Conservation (phyloP, 768 basidiomycete genomes). For the Pleurotus sapidus region DNA sequence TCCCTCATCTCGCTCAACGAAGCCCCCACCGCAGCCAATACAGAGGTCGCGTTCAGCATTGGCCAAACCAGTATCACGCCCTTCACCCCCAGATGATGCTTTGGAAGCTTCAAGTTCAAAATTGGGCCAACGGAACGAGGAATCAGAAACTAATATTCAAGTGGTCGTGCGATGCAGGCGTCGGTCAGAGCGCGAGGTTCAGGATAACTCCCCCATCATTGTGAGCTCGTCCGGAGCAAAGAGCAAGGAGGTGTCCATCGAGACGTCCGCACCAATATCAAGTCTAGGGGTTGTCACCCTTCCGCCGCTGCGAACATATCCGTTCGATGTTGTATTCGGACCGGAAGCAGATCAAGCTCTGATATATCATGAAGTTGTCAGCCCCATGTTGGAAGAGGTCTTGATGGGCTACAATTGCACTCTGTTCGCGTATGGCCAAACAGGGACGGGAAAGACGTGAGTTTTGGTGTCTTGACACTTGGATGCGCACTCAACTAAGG, state of each 20-base stretch:
- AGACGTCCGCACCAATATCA: conserved; percentile 67
- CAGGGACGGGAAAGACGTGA: conserved; percentile 98
- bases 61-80: conserved; percentile 36
- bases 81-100: conserved; percentile 12
- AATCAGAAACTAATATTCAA: conserved; percentile 81
- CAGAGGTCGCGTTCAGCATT: conserved; percentile 48
- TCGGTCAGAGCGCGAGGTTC: conserved; percentile 81
- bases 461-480: conserved; percentile 22
- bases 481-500: background rate
- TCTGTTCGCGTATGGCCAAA: conserved; percentile 97
- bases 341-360: conserved; percentile 94
- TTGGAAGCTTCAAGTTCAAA: conserved; percentile 16
- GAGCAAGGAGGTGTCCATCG: conserved; percentile 74
- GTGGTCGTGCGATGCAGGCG: conserved; percentile 90
- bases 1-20: conserved; percentile 42
- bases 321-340: conserved; percentile 94
- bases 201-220: conserved; percentile 86
- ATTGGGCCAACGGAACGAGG: conserved; percentile 30
- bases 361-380: conserved; percentile 92
- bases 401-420: conserved; percentile 95
- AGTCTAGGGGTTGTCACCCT: conserved; percentile 71
- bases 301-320: conserved; percentile 83
- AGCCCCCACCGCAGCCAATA: conserved; percentile 27
- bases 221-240: conserved; percentile 76
- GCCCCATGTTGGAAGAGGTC: conserved; percentile 92